Evolutionary conservation across 2,329 filamentous ascomycete species (phyloP), one percentile per base, ranked within the genome.

Genomic region (Lasiodiplodia sp.): DNA sequence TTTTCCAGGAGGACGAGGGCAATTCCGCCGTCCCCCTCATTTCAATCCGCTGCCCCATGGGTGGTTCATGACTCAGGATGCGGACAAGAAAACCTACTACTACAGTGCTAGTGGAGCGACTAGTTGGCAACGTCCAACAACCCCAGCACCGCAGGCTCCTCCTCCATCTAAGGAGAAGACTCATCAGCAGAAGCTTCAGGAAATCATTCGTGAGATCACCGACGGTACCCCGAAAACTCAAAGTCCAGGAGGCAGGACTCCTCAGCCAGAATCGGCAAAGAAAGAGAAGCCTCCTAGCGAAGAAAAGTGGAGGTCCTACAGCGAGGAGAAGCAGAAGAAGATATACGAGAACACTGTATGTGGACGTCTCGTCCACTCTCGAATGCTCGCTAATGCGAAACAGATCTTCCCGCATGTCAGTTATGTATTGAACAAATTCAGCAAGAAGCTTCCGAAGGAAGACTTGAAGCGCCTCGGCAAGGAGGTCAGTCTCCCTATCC

Each of bases 341-440:
- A 86, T 97, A 2, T 98, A 97, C 75, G 94, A 97, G 79, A 94
- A 94, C 76, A 97, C 94, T 64, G 93, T 96, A 85, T 79, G 92
- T 83, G 34, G 23, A 12, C 12, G 11, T 5, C 21, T 38, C 2
- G 10, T 6, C 4, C 3, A 11, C 11, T 4, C 1, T 23, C 7
- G n/a, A 51, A 21, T 8, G 47, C 18, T 4, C 60, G 70, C 74
- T 71, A 75, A 69, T 34, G 49, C 37, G 21, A 38, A 3, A 25
- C 25, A 96, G 93, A 85, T 97, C 7, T 92, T 91, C 76, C 93
- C 93, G 6, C 89, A 93, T 68, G 90, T 98, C 73, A 95, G 94
- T 78, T 87, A 93, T 71, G 90, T 97, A 1, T 88, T 95, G 75
- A 91, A 95, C 79, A 96, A 93, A 75, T 98, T 94, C 79, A 91